Evolutionary conservation across 352 stramenopile genomes (phyloP).

Genomic region (Phytophthora pinifolia): DNA sequence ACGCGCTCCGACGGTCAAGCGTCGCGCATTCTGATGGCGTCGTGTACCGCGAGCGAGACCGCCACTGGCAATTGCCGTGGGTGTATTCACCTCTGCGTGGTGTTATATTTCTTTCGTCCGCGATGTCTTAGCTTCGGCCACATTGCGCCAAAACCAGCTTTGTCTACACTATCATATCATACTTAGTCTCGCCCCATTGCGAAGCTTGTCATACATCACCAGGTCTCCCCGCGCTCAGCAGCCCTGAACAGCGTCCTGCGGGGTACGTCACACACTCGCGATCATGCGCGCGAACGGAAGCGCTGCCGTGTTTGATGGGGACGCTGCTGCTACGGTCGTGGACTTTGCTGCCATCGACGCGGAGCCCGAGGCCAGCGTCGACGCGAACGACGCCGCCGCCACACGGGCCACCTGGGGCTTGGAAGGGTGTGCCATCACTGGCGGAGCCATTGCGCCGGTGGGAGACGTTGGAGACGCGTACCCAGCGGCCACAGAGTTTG

Average conservation of each 20-base stretch:
- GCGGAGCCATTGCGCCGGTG: slow-evolving; percentile 18
- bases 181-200: slow-evolving; percentile 32
- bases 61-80: too few relatives aligned
- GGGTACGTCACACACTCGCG: slow-evolving; percentile 37
- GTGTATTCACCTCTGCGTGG: slow-evolving; percentile 29
- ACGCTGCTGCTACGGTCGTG: slow-evolving; percentile 10
- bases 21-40: too few relatives aligned
- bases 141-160: slow-evolving; percentile 29
- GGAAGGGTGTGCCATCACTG: slow-evolving; percentile 13
- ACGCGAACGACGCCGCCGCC: slow-evolving; percentile 9
- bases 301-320: slow-evolving; percentile 21
- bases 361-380: slow-evolving; percentile 13
- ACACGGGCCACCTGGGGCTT: slow-evolving; percentile 16
- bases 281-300: slow-evolving; percentile 40
- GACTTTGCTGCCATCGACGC: slow-evolving; percentile 13
- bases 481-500: slow-evolving; percentile 13
- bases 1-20: too few relatives aligned
- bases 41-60: too few relatives aligned
- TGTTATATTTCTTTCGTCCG: slow-evolving; percentile 31
- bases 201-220: slow-evolving; percentile 26
- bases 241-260: slow-evolving; percentile 3
- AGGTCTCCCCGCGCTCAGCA: slow-evolving; percentile 11
- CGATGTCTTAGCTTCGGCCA: slow-evolving; percentile 23
- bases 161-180: slow-evolving; percentile 53
- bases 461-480: slow-evolving; percentile 38